phyloP scores from a whole-genome alignment of 495 filamentous ascomycete genomes.

The Penicillium ucsense region DNA sequence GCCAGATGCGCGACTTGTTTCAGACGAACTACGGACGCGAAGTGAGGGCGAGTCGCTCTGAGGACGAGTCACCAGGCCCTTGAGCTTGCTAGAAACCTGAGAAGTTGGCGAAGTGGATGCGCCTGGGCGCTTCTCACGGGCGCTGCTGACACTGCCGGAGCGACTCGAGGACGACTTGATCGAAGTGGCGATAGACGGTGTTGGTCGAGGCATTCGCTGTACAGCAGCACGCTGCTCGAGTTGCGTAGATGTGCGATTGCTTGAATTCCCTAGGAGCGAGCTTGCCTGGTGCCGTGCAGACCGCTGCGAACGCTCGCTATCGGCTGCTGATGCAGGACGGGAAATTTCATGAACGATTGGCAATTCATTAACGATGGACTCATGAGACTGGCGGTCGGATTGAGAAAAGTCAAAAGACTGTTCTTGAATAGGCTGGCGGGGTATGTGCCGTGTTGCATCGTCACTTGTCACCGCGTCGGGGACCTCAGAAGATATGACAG shows the following conservation, averaged over 20 bases:
- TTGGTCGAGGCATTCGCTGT: slow-evolving; percentile 35
- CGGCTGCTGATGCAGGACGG: slow-evolving; percentile 20
- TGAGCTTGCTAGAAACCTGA: slow-evolving; percentile 42
- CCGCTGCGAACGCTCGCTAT: slow-evolving; percentile 26
- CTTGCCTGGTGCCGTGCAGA: slow-evolving; percentile 21
- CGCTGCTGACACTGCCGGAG: slow-evolving; percentile 37
- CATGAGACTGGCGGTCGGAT: neutral
- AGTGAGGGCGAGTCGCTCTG: slow-evolving; percentile 31
- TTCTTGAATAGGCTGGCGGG: neutral
- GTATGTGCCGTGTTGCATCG: slow-evolving; percentile 4
- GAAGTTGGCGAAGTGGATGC: slow-evolving; percentile 46
- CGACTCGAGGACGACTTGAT: slow-evolving; percentile 23
- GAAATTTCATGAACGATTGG: slow-evolving; percentile 3
- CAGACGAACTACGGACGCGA: slow-evolving; percentile 39
- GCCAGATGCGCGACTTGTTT: slow-evolving; percentile 31
- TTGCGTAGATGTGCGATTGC: slow-evolving; percentile 16
- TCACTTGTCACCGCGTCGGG: slow-evolving; percentile 1
- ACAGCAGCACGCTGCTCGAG: slow-evolving; percentile 39
- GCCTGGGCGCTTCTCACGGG: slow-evolving; percentile 41
- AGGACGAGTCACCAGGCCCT: slow-evolving; percentile 40
- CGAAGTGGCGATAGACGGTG: slow-evolving; percentile 24
- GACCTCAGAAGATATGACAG: slow-evolving; percentile 7
- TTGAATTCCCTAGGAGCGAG: slow-evolving; percentile 15
- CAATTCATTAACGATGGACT: neutral
- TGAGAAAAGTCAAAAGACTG: neutral